Evolutionary conservation across 1,284 basidiomycete species (phyloP).

Genomic region (Trametes sp.): DNA sequence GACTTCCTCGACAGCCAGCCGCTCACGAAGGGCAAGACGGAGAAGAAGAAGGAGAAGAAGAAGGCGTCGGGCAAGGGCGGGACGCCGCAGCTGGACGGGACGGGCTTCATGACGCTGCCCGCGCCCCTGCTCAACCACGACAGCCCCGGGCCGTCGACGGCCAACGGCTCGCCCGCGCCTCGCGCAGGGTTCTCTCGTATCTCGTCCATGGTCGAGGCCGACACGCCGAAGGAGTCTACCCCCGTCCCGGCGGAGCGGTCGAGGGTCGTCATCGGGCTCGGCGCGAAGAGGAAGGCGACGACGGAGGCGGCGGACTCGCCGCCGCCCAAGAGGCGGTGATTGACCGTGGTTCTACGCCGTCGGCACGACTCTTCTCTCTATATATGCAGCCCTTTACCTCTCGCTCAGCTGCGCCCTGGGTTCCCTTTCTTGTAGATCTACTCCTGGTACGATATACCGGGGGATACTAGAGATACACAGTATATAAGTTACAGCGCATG

Average conservation of each 20-base stretch:
- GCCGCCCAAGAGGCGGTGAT: conserved; percentile 50
- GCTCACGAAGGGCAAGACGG: conserved; percentile 75
- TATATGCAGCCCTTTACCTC: not conserved
- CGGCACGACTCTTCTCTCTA: not conserved
- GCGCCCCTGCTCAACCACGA: conserved; percentile 57
- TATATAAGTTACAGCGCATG: conserved; percentile 20
- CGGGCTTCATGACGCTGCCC: conserved; percentile 76
- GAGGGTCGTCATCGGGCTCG: conserved; percentile 79
- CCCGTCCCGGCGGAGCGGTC: conserved; percentile 67
- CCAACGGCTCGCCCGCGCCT: conserved; percentile 68
- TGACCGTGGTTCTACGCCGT: not conserved
- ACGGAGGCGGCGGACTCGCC: conserved; percentile 62
- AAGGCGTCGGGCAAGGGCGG: conserved; percentile 64
- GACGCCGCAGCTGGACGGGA: conserved; percentile 54
- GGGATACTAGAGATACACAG: conserved; percentile 23
- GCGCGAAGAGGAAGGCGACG: conserved; percentile 76
- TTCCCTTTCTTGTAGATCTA: not conserved
- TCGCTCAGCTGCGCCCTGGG: not conserved
- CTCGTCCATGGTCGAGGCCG: conserved; percentile 54
- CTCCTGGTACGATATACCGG: not conserved
- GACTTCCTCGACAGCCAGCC: conserved; percentile 83
- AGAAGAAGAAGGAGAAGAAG: conserved; percentile 78
- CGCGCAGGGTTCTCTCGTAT: conserved; percentile 82
- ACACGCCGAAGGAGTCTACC: conserved; percentile 52
- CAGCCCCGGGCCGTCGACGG: conserved; percentile 53